Evolutionary conservation across 257 asterid species (phyloP).

Genomic region (Nicotiana undulata): DNA sequence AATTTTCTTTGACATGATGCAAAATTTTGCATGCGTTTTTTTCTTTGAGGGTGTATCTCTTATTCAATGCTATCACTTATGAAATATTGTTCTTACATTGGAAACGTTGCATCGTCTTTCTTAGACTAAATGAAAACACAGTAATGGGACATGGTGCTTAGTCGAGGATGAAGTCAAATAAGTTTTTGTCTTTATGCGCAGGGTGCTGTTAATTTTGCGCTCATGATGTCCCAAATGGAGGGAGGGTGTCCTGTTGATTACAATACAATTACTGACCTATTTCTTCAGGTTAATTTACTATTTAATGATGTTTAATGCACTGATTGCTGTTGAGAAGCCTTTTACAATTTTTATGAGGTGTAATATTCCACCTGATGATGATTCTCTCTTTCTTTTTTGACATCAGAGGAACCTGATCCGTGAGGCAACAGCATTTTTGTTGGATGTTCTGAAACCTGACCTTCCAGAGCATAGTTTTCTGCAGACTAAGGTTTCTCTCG

Average conservation of each 20-base stretch:
- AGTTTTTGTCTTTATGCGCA: slow-evolving; percentile 23
- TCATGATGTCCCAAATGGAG: slow-evolving; percentile 99
- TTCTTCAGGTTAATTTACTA: slow-evolving; percentile 69
- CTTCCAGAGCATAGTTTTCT: slow-evolving; percentile 90
- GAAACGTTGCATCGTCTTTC: background rate
- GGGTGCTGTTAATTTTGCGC: slow-evolving; percentile 99
- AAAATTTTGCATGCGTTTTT: background rate
- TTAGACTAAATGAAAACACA: background rate
- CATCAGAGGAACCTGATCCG: slow-evolving; percentile 95
- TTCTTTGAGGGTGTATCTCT: background rate
- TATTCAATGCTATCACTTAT: background rate
- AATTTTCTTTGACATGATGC: background rate
- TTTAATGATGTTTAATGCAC: background rate
- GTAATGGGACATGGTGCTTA: background rate
- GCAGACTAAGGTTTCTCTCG: slow-evolving; percentile 73
- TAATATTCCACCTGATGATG: background rate
- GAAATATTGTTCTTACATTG: background rate
- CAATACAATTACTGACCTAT: slow-evolving; percentile 96
- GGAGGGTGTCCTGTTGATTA: slow-evolving; percentile 99
- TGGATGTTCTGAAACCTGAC: slow-evolving; percentile 98
- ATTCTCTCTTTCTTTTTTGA: slow-evolving; percentile 3
- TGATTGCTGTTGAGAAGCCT: background rate
- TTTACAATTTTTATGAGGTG: background rate
- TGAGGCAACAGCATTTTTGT: slow-evolving; percentile 95
- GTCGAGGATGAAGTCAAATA: background rate